Evolutionary conservation across 2,329 filamentous ascomycete species (phyloP).

Genomic region (Botrytis fragariae): DNA sequence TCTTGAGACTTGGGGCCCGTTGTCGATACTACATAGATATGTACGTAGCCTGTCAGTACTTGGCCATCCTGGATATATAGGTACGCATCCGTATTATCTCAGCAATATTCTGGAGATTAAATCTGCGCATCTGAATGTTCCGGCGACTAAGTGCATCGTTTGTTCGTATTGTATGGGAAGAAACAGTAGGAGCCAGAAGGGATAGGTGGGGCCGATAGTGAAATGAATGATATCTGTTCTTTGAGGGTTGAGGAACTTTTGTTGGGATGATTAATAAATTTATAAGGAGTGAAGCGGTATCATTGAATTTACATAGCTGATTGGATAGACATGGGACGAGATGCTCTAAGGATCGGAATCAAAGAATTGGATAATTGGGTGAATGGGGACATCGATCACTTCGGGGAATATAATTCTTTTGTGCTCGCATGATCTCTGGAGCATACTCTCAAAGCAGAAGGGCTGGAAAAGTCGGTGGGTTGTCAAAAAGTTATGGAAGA

Average conservation of each 20-base stretch:
- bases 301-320: not conserved
- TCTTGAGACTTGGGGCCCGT: not conserved
- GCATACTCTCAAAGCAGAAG: not conserved
- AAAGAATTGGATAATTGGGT: not conserved
- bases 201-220: not conserved
- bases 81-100: not conserved
- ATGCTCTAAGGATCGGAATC: not conserved
- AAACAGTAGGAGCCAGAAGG: not conserved
- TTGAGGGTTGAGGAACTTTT: not conserved
- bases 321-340: not conserved
- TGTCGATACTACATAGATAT: not conserved
- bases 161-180: not conserved
- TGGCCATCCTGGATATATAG: not conserved
- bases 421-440: not conserved
- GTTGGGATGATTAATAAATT: not conserved
- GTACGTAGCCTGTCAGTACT: not conserved
- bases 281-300: not conserved
- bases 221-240: not conserved
- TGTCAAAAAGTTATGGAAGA: not conserved
- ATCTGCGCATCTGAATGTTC: not conserved
- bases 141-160: not conserved
- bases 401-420: not conserved
- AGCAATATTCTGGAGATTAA: not conserved
- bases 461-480: constrained; percentile 7
- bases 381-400: not conserved